These are phyloP conservation scores for Ilyonectria sp. DNA, from an alignment of 2,329 filamentous ascomycete species.

Conservation along the genomic window DNA sequence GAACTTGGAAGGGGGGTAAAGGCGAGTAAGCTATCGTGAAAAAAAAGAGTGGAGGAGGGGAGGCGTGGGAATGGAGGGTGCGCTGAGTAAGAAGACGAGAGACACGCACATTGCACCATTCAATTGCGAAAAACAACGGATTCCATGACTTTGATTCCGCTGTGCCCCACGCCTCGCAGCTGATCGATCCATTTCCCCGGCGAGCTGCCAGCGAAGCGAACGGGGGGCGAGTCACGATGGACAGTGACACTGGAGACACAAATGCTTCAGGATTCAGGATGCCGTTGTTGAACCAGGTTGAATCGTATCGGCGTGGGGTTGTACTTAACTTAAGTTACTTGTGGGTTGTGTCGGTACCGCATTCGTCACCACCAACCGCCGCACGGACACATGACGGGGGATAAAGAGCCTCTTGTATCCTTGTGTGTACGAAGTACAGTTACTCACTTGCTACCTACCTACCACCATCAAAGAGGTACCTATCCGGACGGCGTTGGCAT, in stretches of 20 bases:
- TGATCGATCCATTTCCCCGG: neutral
- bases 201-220: neutral
- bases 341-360: conserved; percentile 10
- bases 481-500: neutral
- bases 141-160: neutral
- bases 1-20: neutral
- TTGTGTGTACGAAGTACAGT: neutral
- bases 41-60: neutral
- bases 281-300: conserved; percentile 9
- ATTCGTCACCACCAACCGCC: conserved; percentile 10
- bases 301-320: conserved; percentile 1
- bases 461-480: too few relatives aligned
- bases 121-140: neutral
- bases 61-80: conserved; percentile 17
- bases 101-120: conserved; percentile 4
- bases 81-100: conserved; percentile 13
- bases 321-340: neutral
- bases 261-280: conserved; percentile 31
- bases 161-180: neutral
- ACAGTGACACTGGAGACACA: conserved; percentile 28
- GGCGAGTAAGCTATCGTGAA: conserved; percentile 15
- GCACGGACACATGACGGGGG: conserved; percentile 1
- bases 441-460: neutral
- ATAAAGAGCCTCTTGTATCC: conserved; percentile 6
- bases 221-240: conserved; percentile 12